Base-by-base conservation (phyloP, 2,329 filamentous ascomycete species). In the Pseudopithomyces chartarum region DNA sequence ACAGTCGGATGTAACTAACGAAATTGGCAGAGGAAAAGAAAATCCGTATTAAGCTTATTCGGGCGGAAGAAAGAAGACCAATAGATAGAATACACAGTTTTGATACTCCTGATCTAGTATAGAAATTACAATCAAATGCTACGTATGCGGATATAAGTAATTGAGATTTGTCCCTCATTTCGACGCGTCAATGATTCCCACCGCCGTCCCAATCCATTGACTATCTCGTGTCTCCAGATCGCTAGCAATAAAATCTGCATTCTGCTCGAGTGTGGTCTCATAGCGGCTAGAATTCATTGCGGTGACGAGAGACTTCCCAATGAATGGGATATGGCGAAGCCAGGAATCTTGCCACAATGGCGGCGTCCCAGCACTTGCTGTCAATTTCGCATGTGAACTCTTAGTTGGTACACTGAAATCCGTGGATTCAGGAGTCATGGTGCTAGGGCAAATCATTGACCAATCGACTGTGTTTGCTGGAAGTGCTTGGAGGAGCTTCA, bases 221-320 rank as follows among this genome's bases (percentile, higher is more conserved):
- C 67, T 69, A 39, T 69, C 62, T 1, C 44, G 49, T 32, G 33
- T 65, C 55, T 70, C 73, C 43, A 80, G 64, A 63, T 80, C 77
- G 43, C 61, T 67, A 12, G 77, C 76, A 42, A 80, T 70, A 45
- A 79, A 76, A n/a, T 79, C 78, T 2, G 77, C 78, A 55, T 75
- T 73, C 54, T 76, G 71, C 57, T 80, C 78, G 10, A 78, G 69
- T 12, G 71, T 76, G 2, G 74, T 78, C 15, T 56, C 48, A 64
- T 79, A 78, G 15, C 71, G 66, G 32, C 54, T 32, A 8, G 61
- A 59, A 55, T 77, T 70, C 54, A 71, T 69, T 1, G 56, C 59
- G 6, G 63, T 53, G n/a, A 68, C 53, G 26, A 78, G 8, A 33
- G 64, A 52, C 50, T 57, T 67, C 12, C 75, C 76, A 42, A 79